These are phyloP conservation scores for Picochlorum sp. DNA, from an alignment of 139 green algal species.

Conservation along the genomic window DNA sequence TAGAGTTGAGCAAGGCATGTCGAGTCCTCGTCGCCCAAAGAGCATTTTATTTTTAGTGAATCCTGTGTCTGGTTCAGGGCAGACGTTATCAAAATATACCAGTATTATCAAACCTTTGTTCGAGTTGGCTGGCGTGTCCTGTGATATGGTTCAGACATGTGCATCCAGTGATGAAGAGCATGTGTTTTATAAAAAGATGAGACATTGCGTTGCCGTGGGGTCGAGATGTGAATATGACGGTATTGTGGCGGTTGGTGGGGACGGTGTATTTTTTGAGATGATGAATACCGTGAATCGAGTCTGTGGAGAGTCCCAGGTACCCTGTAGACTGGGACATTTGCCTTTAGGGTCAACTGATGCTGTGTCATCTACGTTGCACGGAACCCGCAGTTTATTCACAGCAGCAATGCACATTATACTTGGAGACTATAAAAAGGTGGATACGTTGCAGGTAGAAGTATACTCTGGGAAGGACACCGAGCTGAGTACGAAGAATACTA, in stretches of 20 bases:
- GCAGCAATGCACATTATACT: conserved; percentile 77
- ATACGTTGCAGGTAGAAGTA: conserved; percentile 51
- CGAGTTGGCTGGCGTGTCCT: background rate
- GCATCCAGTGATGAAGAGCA: background rate
- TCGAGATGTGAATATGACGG: background rate
- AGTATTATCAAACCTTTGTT: conserved; percentile 3
- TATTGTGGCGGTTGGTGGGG: conserved; percentile 53
- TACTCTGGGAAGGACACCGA: conserved; percentile 9
- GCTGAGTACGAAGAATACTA: background rate
- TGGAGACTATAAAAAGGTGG: conserved; percentile 66
- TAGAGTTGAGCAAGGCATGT: background rate
- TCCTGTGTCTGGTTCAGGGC: background rate
- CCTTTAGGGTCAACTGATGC: conserved; percentile 79
- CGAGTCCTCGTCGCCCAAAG: background rate
- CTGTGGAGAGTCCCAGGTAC: background rate
- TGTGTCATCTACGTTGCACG: conserved; percentile 72
- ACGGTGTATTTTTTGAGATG: conserved; percentile 84
- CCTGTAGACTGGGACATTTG: conserved; percentile 68
- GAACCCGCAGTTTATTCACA: conserved; percentile 51
- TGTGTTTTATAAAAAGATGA: background rate
- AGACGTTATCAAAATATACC: background rate
- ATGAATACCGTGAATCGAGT: conserved; percentile 55
- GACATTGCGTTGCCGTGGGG: too few species aligned
- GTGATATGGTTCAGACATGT: background rate
- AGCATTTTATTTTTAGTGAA: background rate